These are phyloP conservation scores for Penicillium manginii DNA, from an alignment of 495 filamentous ascomycete species.

Conservation along the genomic window DNA sequence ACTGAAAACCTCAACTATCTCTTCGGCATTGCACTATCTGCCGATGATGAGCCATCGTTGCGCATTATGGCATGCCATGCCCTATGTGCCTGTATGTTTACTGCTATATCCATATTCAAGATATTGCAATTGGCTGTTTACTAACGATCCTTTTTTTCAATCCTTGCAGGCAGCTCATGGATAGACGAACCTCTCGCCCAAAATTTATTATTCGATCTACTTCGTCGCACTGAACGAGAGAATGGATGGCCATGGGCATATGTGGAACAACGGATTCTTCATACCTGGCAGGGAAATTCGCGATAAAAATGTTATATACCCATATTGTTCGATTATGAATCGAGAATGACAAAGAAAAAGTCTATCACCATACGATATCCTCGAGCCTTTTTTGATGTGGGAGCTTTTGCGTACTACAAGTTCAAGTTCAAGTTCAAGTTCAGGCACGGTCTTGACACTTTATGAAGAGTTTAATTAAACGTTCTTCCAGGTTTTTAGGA, in stretches of 20 bases:
- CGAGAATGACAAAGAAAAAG: not conserved
- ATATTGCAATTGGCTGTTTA: conserved; percentile 1
- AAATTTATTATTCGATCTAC: conserved; percentile 29
- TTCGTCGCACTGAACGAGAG: conserved; percentile 31
- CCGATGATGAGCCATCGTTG: conserved; percentile 41
- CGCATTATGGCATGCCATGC: conserved; percentile 48
- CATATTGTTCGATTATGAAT: conserved; percentile 4
- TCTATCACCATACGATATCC: not conserved
- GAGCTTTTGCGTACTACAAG: too few species aligned
- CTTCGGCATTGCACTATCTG: conserved; percentile 44
- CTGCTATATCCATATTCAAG: not conserved
- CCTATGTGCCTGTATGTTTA: conserved; percentile 39
- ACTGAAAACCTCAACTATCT: conserved; percentile 37
- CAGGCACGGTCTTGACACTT: too few species aligned
- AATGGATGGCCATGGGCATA: conserved; percentile 38
- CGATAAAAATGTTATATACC: conserved; percentile 18
- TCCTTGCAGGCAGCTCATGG: conserved; percentile 37
- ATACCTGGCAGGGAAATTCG: conserved; percentile 21
- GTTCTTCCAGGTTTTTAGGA: too few species aligned
- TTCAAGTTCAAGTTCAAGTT: too few species aligned
- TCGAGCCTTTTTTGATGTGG: too few species aligned
- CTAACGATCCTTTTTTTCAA: not conserved
- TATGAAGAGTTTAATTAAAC: too few species aligned
- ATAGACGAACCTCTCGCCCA: conserved; percentile 32
- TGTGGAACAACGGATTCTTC: conserved; percentile 28